Percentiles rank a stretch among this genome's conserved stretches.
phyloP scores from a whole-genome alignment of 2,329 filamentous ascomycete genomes.

The Alternaria viburni region DNA sequence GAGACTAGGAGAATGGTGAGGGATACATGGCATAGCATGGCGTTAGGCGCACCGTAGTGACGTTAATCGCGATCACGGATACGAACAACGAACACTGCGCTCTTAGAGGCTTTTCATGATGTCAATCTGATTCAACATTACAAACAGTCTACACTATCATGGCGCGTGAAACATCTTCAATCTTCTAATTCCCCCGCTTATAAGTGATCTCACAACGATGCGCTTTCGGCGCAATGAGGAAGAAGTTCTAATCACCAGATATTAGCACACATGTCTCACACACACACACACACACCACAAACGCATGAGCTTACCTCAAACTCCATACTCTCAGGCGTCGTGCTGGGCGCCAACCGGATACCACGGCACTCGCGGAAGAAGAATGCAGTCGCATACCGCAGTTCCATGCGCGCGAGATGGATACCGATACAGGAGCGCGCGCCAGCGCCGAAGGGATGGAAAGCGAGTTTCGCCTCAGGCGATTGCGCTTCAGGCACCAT shows the following conservation, averaged over 20 bases:
- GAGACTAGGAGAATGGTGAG: not conserved
- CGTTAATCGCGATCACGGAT: not conserved
- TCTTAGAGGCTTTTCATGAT: not conserved
- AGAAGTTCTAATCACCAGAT: conserved; percentile 42
- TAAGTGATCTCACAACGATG: conserved; percentile 51
- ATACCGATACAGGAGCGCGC: conserved; percentile 72
- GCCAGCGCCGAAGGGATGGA: conserved; percentile 73
- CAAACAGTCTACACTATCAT: not conserved
- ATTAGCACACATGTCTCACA: not conserved
- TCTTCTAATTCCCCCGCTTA: not conserved
- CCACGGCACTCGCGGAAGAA: conserved; percentile 59
- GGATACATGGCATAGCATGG: not conserved
- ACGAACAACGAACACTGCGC: not conserved
- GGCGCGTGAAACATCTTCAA: fast-evolving
- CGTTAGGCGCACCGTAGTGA: not conserved
- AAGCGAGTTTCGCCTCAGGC: conserved; percentile 57
- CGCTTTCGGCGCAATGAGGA: conserved; percentile 52
- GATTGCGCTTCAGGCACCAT: conserved; percentile 31
- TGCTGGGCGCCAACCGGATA: conserved; percentile 29
- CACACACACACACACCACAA: too few relatives aligned
- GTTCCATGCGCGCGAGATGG: conserved; percentile 68
- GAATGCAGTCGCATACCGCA: conserved; percentile 58
- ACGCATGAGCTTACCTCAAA: conserved; percentile 31
- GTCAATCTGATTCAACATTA: not conserved
- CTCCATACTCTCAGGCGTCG: conserved; percentile 51